These are phyloP conservation scores for Euphorbia tirucalli DNA, from an alignment of 345 rosid genomes.

Conservation along the genomic window DNA sequence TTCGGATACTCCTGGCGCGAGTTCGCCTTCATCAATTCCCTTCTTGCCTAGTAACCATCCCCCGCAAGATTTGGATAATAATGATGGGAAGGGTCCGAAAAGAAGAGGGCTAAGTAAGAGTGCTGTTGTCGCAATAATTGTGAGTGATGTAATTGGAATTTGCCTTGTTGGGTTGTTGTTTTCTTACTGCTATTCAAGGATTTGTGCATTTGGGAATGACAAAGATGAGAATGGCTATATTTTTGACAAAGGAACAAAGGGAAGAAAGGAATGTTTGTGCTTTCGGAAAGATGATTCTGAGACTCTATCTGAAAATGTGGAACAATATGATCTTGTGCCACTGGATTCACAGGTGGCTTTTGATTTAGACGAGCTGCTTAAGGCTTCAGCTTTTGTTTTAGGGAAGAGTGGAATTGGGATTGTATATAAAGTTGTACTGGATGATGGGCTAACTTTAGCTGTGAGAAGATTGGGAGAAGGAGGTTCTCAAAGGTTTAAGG, in stretches of 20 bases:
- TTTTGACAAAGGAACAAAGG: slow-evolving; percentile 56
- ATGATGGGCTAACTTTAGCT: slow-evolving; percentile 81
- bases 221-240: slow-evolving; percentile 46
- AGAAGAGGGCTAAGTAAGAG: slow-evolving; percentile 58
- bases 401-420: slow-evolving; percentile 98
- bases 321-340: slow-evolving; percentile 76
- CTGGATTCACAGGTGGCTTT: slow-evolving; percentile 75
- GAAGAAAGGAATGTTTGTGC: slow-evolving; percentile 60
- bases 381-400: slow-evolving; percentile 92
- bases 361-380: slow-evolving; percentile 87
- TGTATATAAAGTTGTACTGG: slow-evolving; percentile 92
- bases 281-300: slow-evolving; percentile 81
- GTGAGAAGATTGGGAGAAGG: slow-evolving; percentile 96
- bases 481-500: slow-evolving; percentile 92
- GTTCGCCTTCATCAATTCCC: slow-evolving; percentile 64
- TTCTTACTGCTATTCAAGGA: slow-evolving; percentile 73
- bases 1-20: slow-evolving; percentile 38
- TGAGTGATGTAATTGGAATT: slow-evolving; percentile 80
- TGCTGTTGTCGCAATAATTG: slow-evolving; percentile 62
- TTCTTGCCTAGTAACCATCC: slow-evolving; percentile 60
- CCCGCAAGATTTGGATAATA: slow-evolving; percentile 36
- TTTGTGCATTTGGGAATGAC: slow-evolving; percentile 41
- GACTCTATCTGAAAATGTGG: slow-evolving; percentile 66
- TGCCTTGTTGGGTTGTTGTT: slow-evolving; percentile 80
- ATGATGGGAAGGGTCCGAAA: slow-evolving; percentile 38